Conservation (phyloP, 1,284 basidiomycete genomes). For the Anthracocystis panici-leucophaei region DNA sequence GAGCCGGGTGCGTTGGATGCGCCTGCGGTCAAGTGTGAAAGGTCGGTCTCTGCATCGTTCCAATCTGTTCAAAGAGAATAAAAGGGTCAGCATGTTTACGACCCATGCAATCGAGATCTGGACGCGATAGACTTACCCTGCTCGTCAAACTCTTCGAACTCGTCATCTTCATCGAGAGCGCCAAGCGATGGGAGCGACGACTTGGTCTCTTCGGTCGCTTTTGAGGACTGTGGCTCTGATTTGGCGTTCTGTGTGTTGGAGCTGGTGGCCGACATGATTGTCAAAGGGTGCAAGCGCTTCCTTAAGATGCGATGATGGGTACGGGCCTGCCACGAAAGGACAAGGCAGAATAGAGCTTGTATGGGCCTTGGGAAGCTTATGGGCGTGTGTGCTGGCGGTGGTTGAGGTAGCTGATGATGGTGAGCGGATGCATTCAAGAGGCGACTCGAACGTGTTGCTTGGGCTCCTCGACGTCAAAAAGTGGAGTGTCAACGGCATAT, state of each 20-base stretch:
- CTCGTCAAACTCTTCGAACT: slow-evolving; percentile 68
- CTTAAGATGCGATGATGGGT: background rate
- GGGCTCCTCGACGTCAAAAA: slow-evolving; percentile 7
- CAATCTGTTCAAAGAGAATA: slow-evolving; percentile 75
- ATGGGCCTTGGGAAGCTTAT: background rate
- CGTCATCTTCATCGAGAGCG: slow-evolving; percentile 68
- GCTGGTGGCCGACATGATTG: slow-evolving; percentile 40
- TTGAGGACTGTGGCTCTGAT: slow-evolving; percentile 35
- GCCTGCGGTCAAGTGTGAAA: slow-evolving; percentile 75
- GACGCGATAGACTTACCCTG: slow-evolving; percentile 53
- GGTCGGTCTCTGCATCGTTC: slow-evolving; percentile 84
- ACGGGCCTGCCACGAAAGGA: background rate
- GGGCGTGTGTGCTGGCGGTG: background rate
- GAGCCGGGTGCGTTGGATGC: slow-evolving; percentile 37
- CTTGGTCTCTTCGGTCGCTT: slow-evolving; percentile 22
- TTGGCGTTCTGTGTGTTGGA: slow-evolving; percentile 35
- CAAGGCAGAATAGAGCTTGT: too few species aligned
- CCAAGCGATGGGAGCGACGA: slow-evolving; percentile 60
- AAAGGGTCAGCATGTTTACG: background rate
- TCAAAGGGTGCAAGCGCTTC: background rate
- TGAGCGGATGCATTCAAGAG: background rate
- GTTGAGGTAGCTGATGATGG: background rate
- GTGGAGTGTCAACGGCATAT: slow-evolving; percentile 18
- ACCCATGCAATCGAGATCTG: background rate
- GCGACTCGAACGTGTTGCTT: slow-evolving; percentile 18